Evolutionary conservation across 768 basidiomycete genomes (phyloP).

Genomic region (Suillus luteus): DNA sequence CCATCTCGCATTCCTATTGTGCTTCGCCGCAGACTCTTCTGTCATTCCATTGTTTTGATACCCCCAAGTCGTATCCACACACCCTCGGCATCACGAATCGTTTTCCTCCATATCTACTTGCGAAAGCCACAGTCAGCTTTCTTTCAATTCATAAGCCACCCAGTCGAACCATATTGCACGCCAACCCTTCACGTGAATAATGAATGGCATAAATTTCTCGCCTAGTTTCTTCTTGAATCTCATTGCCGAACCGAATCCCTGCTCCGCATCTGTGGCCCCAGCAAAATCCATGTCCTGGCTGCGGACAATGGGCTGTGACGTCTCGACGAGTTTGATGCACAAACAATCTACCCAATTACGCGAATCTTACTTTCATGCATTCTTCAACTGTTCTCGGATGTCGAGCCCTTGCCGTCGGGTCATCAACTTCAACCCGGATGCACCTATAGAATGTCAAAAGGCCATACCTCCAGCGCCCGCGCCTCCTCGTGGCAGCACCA

Average conservation of each 20-base stretch:
- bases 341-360: neutral
- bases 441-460: slow-evolving; percentile 18
- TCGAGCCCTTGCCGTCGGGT: slow-evolving; percentile 24
- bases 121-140: slow-evolving; percentile 7
- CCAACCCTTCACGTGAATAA: slow-evolving; percentile 1
- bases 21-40: neutral
- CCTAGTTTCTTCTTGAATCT: neutral
- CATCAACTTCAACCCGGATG: slow-evolving; percentile 25
- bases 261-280: neutral
- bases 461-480: neutral
- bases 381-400: slow-evolving; percentile 44
- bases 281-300: neutral
- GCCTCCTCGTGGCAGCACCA: neutral
- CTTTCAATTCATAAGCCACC: neutral
- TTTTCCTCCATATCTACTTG: neutral
- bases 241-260: neutral
- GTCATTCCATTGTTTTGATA: neutral
- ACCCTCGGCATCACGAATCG: neutral
- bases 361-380: slow-evolving; percentile 54
- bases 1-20: neutral
- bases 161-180: neutral
- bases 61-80: neutral
- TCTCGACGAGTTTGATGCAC: neutral
- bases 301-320: neutral
- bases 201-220: neutral